A percentile compares a stretch with the other conserved stretches of the same genome.
phyloP scores from a whole-genome alignment of 192 early-diverging fungal species.

The Backusella circina region DNA sequence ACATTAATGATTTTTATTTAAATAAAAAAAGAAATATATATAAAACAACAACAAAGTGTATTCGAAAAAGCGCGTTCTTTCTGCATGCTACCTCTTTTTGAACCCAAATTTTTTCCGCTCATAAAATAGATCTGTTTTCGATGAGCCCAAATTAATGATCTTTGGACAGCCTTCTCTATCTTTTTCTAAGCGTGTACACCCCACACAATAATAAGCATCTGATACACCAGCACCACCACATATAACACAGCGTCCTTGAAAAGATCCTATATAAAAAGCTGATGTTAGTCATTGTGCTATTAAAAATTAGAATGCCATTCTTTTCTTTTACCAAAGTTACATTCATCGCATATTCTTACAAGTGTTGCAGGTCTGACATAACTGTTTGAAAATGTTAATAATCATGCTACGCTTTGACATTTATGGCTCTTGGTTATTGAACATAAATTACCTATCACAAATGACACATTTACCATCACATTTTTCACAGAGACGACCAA shows the following conservation, averaged over 20 bases:
- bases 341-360: slow-evolving; percentile 94
- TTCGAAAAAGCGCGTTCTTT: background rate
- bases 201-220: slow-evolving; percentile 93
- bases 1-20: background rate
- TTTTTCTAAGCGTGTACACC: slow-evolving; percentile 88
- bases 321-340: slow-evolving; percentile 77
- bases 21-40: background rate
- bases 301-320: background rate
- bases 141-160: slow-evolving; percentile 93
- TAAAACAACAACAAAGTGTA: background rate
- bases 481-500: slow-evolving; percentile 82
- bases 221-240: slow-evolving; percentile 87
- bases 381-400: slow-evolving; percentile 25
- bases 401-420: too few species aligned
- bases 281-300: slow-evolving; percentile 44
- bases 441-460: slow-evolving; percentile 75
- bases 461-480: slow-evolving; percentile 93
- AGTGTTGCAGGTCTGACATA: slow-evolving; percentile 85
- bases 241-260: slow-evolving; percentile 86
- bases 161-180: slow-evolving; percentile 97
- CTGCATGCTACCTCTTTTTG: slow-evolving; percentile 52
- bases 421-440: background rate
- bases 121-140: slow-evolving; percentile 89
- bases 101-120: slow-evolving; percentile 91
- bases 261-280: slow-evolving; percentile 50